A percentile compares a stretch with the other conserved stretches of the same genome.
These are phyloP conservation scores for Saccharomycopsis hybrid DNA, from an alignment of 1,139 yeast genomes.

Conservation along the genomic window DNA sequence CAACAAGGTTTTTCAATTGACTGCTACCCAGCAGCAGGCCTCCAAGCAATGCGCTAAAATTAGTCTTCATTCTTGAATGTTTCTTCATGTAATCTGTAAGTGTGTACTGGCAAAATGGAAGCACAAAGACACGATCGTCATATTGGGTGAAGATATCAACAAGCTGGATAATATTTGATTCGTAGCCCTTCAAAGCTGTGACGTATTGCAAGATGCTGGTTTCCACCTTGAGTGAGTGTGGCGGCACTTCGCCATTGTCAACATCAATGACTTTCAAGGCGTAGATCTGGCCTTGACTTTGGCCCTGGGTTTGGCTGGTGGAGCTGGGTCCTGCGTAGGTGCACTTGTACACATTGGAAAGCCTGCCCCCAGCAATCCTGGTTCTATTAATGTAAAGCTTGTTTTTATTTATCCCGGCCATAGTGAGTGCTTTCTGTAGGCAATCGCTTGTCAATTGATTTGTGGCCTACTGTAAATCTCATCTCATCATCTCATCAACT, in stretches of 20 bases:
- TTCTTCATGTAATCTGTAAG: conserved; percentile 31
- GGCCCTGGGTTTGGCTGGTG: no score
- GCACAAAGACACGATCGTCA: conserved; percentile 35
- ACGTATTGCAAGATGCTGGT: conserved; percentile 3
- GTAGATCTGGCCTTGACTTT: no score
- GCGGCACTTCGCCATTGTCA: conserved; percentile 17
- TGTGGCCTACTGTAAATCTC: no score
- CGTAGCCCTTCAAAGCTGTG: conserved; percentile 34
- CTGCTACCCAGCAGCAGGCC: no score
- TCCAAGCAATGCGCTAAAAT: conserved; percentile 33
- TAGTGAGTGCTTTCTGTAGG: no score
- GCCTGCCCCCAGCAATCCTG: not conserved
- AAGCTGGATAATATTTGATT: conserved; percentile 28
- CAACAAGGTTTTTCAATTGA: no score
- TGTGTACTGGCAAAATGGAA: conserved; percentile 35
- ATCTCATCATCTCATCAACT: no score
- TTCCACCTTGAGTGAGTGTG: conserved; percentile 17
- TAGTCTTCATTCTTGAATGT: conserved; percentile 27
- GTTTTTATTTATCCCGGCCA: no score
- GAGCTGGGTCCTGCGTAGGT: no score
- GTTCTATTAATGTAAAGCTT: not conserved
- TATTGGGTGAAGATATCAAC: conserved; percentile 30
- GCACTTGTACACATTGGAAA: not conserved
- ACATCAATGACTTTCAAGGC: conserved; percentile 18
- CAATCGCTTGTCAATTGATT: no score